These are phyloP conservation scores for Fusarium cicatricum DNA, from an alignment of 2,329 filamentous ascomycete genomes.

Conservation along the genomic window DNA sequence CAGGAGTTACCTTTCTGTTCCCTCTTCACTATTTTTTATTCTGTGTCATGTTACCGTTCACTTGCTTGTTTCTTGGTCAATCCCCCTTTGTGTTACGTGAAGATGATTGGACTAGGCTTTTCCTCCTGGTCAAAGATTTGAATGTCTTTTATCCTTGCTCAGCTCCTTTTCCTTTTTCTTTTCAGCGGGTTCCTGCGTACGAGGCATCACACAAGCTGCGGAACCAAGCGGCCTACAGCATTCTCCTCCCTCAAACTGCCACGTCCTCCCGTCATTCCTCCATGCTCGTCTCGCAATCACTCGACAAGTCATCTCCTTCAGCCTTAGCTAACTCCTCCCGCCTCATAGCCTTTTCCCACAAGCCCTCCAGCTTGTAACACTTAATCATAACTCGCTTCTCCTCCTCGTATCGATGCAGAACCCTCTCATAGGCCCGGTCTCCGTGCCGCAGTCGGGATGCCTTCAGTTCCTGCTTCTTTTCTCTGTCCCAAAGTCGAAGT, in stretches of 20 bases:
- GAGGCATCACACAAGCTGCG: conserved; percentile 13
- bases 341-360: conserved; percentile 28
- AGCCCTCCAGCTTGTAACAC: conserved; percentile 26
- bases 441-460: conserved; percentile 16
- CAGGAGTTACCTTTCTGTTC: no score
- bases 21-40: no score
- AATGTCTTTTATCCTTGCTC: neutral
- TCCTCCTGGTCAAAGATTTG: neutral
- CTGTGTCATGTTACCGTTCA: conserved; percentile 14
- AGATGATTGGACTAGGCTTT: neutral
- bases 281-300: conserved; percentile 22
- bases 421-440: conserved; percentile 15
- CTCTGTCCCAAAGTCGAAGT: conserved; percentile 29
- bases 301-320: conserved; percentile 25
- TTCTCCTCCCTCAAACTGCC: neutral
- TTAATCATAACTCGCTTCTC: conserved; percentile 29
- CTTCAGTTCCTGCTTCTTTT: conserved; percentile 26
- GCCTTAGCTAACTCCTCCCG: neutral
- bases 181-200: conserved; percentile 20
- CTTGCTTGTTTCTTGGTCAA: neutral
- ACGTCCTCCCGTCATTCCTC: conserved; percentile 8
- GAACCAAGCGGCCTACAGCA: neutral
- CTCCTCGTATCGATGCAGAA: conserved; percentile 18
- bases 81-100: conserved; percentile 2
- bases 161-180: neutral